Base-by-base conservation (phyloP, 768 basidiomycete genomes). In the Dioszegia hungarica region DNA sequence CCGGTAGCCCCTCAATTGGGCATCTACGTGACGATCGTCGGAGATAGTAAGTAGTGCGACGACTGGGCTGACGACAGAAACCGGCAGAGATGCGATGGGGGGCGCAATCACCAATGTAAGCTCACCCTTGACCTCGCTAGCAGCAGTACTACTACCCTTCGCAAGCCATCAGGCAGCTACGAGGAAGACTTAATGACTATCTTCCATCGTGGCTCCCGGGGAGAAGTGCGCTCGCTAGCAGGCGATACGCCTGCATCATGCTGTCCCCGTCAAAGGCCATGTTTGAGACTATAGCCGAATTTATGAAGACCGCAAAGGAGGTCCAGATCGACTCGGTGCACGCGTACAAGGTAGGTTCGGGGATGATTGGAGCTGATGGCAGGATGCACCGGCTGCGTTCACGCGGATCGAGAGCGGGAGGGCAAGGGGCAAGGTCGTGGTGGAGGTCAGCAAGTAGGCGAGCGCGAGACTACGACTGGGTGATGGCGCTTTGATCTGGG, bases 351-450 rank as follows among this genome's bases (percentile, higher is more conserved):
- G 64, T 63, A 19, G 44, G 66, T 64, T 20, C 25, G 28, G 24
- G 9, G n/a, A 20, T 22, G 1, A 1, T 36, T 33, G 14, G 34
- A 6, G 29, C 45, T 11, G 12, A 44, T 48, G 25, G 17, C 37
- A 82, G 31, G 82, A 86, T 5, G 82, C 74, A 1, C 68, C 81
- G 50, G 75, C 81, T 55, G 88, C 86, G 0, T 89, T 86, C 65
- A 84, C 85, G 12, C 78, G 80, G 48, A 67, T 86, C 8, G 77
- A 84, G 80, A 80, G 81, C 0, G 73, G 78, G 4, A 78, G 81
- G 19, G 83, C 57, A 4, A 33, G 43, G 34, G 52, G 58, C 29
- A 54, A 59, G 41, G 38, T 57, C 11, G 56, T 57, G 15, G 48
- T 57, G 6, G 17, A 50, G 34, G 47, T 44, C n/a, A n/a, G n/a